Evolutionary conservation across 2,329 filamentous ascomycete genomes (phyloP), one percentile per base, ranked within the genome.

Genomic region (Sporothrix humicola): DNA sequence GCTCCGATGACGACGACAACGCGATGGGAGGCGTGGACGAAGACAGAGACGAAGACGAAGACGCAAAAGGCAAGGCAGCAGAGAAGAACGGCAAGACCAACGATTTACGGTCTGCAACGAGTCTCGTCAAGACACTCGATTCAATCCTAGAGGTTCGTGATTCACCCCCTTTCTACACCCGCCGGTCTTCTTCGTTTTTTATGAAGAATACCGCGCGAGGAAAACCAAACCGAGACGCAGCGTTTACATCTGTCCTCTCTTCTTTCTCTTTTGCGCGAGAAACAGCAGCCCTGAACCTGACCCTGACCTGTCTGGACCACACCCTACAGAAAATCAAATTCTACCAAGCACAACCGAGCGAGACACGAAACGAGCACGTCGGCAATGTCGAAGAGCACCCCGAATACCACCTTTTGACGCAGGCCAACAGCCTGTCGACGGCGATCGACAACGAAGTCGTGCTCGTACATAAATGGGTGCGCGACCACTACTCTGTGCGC

Each of bases 401-500:
- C 70, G 94, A 97, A 81, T 97, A 97, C 82, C 90, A 93, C 81
- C 89, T 97, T 50, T 84, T 97, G 73, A 97, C 93, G 48, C 91
- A 96, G 80, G 94, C 94, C 17, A 97, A 97, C 80, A 92, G 91
- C 31, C 87, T 97, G 8, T 97, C 96, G 0, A 97, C 95, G 6
- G 92, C 93, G 76, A 98, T 98, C 77, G 95, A 97, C 77, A 93
- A 93, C 80, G 95, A 98, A 82, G 93, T 98, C 63, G 92, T 93
- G 48, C 88, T 96, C 8, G 93, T 98, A 26, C 96, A 99, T 86
- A 99, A 99, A 83, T 97, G 94, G 82, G 94, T 98, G 74, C 90
- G 95, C 79, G 96, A 99, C 79, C 94, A 98, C 82, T 99, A 99
- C 84, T 97, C 95, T 10, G 88, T 92, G 20, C 90, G 95, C 75